Evolutionary conservation across 768 basidiomycete species (phyloP).

Genomic region (Podaxis pistillaris): DNA sequence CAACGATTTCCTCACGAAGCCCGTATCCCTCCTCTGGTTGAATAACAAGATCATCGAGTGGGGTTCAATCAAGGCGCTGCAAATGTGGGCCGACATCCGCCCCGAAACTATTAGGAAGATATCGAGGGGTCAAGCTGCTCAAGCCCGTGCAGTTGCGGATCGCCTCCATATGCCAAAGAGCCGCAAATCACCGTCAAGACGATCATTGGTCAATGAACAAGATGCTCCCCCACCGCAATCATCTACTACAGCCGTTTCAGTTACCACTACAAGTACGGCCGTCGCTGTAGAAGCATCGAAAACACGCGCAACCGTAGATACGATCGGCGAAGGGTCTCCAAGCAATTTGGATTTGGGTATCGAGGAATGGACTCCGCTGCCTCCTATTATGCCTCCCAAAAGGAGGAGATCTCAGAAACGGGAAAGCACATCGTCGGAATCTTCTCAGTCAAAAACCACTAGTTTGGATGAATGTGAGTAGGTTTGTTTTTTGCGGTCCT

Average conservation of each 20-base stretch:
- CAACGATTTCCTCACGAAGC: slow-evolving; percentile 98
- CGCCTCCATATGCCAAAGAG: slow-evolving; percentile 42
- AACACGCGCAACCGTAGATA: not conserved
- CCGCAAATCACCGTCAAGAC: slow-evolving; percentile 27
- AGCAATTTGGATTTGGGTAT: not conserved
- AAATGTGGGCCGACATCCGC: slow-evolving; percentile 87
- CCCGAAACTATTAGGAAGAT: slow-evolving; percentile 49
- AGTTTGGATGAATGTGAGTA: not conserved
- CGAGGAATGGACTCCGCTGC: slow-evolving; percentile 1
- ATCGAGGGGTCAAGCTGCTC: slow-evolving; percentile 36
- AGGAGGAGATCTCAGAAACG: slow-evolving; percentile 9
- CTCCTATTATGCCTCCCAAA: slow-evolving; percentile 6
- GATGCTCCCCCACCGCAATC: slow-evolving; percentile 19
- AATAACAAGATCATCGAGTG: slow-evolving; percentile 99
- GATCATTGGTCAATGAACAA: slow-evolving; percentile 21
- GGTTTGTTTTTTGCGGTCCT: no score
- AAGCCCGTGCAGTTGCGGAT: slow-evolving; percentile 45
- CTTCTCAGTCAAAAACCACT: not conserved
- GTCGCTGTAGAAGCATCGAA: not conserved
- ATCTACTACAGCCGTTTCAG: slow-evolving; percentile 23
- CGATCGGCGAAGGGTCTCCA: not conserved
- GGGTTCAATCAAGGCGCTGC: slow-evolving; percentile 94
- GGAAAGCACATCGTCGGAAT: not conserved
- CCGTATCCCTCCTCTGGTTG: slow-evolving; percentile 92
- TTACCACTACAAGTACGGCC: not conserved